These are phyloP conservation scores for Plasmodium gonderi DNA, from an alignment of 169 alveolate genomes.

Conservation along the genomic window DNA sequence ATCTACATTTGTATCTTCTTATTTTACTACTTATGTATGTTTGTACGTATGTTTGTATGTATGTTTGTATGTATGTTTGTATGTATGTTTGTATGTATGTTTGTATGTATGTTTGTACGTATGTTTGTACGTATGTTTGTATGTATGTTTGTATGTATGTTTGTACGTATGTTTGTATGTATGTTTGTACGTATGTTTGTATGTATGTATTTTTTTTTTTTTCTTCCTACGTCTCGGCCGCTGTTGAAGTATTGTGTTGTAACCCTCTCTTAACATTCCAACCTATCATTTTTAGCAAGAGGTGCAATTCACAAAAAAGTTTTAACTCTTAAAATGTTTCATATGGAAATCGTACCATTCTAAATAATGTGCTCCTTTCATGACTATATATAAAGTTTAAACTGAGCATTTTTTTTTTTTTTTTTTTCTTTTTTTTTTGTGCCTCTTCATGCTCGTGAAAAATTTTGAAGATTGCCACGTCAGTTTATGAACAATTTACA, in stretches of 20 bases:
- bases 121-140: neutral
- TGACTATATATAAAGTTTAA: neutral
- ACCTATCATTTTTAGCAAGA: neutral
- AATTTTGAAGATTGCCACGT: too few relatives aligned
- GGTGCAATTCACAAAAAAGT: neutral
- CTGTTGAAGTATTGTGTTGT: neutral
- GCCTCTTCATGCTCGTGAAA: too few relatives aligned
- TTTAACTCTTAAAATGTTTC: neutral
- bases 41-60: too few relatives aligned
- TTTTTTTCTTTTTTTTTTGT: neutral
- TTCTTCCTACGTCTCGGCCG: neutral
- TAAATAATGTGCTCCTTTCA: neutral
- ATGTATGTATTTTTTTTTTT: neutral
- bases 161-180: neutral
- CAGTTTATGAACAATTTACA: too few relatives aligned
- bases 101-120: too few relatives aligned
- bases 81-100: too few relatives aligned
- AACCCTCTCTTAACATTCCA: too few relatives aligned
- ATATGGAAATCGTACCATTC: neutral
- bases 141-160: neutral
- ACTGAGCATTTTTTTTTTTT: neutral
- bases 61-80: too few relatives aligned
- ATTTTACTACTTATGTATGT: too few relatives aligned
- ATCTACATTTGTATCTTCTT: too few relatives aligned
- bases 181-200: too few relatives aligned